Percentiles rank a stretch among this genome's conserved stretches.
Conservation (phyloP, 495 filamentous ascomycete genomes). For the Daldinia caldariorum region DNA sequence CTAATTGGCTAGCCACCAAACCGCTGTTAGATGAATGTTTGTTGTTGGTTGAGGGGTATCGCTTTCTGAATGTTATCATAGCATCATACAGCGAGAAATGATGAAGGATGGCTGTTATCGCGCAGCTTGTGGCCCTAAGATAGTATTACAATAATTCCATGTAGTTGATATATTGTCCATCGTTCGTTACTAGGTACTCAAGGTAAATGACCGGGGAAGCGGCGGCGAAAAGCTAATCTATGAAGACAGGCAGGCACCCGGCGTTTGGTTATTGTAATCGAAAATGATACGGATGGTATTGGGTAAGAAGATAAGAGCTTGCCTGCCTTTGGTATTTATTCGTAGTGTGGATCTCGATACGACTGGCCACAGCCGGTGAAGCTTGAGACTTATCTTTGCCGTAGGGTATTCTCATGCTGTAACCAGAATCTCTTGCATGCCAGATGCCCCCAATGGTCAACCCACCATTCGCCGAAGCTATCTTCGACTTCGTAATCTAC, state of each 20-base stretch:
- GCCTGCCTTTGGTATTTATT: not conserved
- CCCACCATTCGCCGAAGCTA: conserved; percentile 96
- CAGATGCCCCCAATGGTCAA: conserved; percentile 85
- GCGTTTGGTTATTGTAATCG: conserved; percentile 9
- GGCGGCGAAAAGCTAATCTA: not conserved
- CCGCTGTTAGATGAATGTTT: conserved; percentile 13
- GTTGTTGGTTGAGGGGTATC: conserved; percentile 26
- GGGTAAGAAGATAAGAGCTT: not conserved
- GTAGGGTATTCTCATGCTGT: conserved; percentile 70
- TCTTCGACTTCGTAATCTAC: conserved; percentile 84
- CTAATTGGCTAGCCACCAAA: not conserved
- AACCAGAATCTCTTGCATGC: conserved; percentile 88
- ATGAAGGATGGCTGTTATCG: not conserved
- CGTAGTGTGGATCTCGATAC: conserved; percentile 6
- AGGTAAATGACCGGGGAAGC: not conserved
- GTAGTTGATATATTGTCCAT: conserved; percentile 9
- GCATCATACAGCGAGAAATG: conserved; percentile 3
- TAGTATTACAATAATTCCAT: not conserved
- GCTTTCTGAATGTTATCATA: conserved; percentile 3
- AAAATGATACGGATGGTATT: not conserved
- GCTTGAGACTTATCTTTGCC: conserved; percentile 64
- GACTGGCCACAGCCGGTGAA: conserved; percentile 3
- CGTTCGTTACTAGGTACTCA: not conserved
- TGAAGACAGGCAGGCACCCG: not conserved
- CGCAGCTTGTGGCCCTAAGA: not conserved